phyloP scores from a whole-genome alignment of 2,329 filamentous ascomycete genomes.

The Talaromyces sp. region DNA sequence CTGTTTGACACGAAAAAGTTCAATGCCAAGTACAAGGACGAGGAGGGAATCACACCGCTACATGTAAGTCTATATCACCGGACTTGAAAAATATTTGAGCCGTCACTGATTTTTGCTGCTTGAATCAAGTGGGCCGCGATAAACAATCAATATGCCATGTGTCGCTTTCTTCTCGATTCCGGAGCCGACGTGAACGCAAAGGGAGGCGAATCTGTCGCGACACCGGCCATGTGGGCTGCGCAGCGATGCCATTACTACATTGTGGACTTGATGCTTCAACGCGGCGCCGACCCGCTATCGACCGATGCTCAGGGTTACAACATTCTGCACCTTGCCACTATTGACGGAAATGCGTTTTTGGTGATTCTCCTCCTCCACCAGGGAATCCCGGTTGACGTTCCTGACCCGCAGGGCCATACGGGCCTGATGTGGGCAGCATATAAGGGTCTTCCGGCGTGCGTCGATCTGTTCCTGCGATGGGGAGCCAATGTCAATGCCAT shows the following conservation, averaged over 20 bases:
- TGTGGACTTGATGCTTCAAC: constrained; percentile 83
- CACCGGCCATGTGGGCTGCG: constrained; percentile 92
- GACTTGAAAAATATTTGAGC: too few relatives aligned
- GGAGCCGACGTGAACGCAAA: constrained; percentile 92
- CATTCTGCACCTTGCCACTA: constrained; percentile 91
- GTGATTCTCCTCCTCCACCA: constrained; percentile 88
- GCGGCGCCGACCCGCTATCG: constrained; percentile 87
- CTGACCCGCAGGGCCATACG: constrained; percentile 86
- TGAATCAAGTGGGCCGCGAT: constrained; percentile 84
- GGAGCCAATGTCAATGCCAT: constrained; percentile 86
- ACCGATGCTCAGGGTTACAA: constrained; percentile 97
- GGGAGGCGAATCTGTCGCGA: constrained; percentile 91
- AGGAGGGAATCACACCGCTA: constrained; percentile 89
- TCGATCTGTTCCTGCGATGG: constrained; percentile 90
- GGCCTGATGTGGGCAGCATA: constrained; percentile 98
- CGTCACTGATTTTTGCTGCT: constrained; percentile 13
- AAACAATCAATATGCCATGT: constrained; percentile 97
- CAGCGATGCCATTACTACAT: constrained; percentile 96
- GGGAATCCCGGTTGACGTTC: constrained; percentile 87
- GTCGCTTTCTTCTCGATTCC: constrained; percentile 82
- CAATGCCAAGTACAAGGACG: constrained; percentile 77
- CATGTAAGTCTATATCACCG: constrained; percentile 55
- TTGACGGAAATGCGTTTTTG: constrained; percentile 91
- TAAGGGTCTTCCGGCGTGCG: constrained; percentile 88
- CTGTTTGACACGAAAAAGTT: constrained; percentile 78